These are phyloP conservation scores for Vaccinium corymbosum DNA, from an alignment of 148 eudicot genomes.

Conservation along the genomic window DNA sequence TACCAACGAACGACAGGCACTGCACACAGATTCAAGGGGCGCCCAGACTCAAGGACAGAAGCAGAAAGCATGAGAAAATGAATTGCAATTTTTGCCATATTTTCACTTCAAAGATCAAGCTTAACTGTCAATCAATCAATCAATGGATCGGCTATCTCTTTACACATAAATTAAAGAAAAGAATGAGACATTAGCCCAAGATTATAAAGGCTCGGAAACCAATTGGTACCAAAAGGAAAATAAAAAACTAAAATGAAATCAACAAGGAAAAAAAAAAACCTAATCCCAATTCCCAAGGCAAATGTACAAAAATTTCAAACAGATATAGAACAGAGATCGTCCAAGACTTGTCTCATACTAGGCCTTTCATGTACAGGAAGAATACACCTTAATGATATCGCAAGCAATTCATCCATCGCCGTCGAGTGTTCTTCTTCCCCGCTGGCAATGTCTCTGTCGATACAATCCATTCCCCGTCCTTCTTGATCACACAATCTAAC, in stretches of 20 bases:
- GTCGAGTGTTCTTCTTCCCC: slow-evolving; percentile 63
- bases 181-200: slow-evolving; percentile 53
- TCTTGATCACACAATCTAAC: slow-evolving; percentile 82
- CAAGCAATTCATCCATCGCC: slow-evolving; percentile 81
- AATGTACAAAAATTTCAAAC: slow-evolving; percentile 68
- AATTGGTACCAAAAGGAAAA: slow-evolving; percentile 22
- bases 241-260: slow-evolving; percentile 20
- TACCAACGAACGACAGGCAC: not conserved
- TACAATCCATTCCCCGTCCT: slow-evolving; percentile 78
- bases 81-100: slow-evolving; percentile 15
- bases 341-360: slow-evolving; percentile 68
- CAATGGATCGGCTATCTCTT: slow-evolving; percentile 71
- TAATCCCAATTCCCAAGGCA: slow-evolving; percentile 22
- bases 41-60: not conserved
- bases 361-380: slow-evolving; percentile 93
- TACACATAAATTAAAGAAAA: slow-evolving; percentile 65
- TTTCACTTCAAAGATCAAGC: slow-evolving; percentile 29
- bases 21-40: not conserved
- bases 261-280: slow-evolving; percentile 22
- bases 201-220: slow-evolving; percentile 44
- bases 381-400: slow-evolving; percentile 74
- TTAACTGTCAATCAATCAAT: slow-evolving; percentile 55
- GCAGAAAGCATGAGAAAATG: not conserved
- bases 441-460: slow-evolving; percentile 65
- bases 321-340: slow-evolving; percentile 61